These are phyloP conservation scores for Neurospora sp. DNA, from an alignment of 495 filamentous ascomycete species.

Conservation along the genomic window DNA sequence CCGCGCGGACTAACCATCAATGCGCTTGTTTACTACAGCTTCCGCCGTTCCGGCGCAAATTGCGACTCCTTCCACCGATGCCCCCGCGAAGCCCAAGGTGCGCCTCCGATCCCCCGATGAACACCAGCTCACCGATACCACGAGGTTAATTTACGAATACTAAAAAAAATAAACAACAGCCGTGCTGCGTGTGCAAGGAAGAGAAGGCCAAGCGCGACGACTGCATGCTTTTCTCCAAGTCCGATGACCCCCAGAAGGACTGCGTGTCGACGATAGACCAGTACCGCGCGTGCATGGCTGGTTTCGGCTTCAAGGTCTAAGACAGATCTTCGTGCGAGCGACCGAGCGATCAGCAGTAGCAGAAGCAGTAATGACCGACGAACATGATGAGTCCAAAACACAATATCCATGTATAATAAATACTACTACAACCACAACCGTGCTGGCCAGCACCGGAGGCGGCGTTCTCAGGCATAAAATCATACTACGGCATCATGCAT, in stretches of 20 bases:
- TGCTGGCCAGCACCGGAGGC: neutral
- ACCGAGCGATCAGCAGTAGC: neutral
- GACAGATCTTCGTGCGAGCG: neutral
- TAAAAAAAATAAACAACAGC: conserved; percentile 38
- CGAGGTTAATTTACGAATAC: neutral
- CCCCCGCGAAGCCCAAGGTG: conserved; percentile 38
- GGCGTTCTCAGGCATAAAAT: neutral
- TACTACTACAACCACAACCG: neutral
- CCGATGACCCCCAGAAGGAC: conserved; percentile 63
- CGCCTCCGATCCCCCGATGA: conserved; percentile 1
- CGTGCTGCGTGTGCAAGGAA: conserved; percentile 93
- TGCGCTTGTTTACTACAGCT: conserved; percentile 10
- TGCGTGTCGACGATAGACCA: conserved; percentile 72
- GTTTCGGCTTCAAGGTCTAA: conserved; percentile 79
- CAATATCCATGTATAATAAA: neutral
- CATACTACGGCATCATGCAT: neutral
- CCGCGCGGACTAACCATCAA: neutral
- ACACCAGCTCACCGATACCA: neutral
- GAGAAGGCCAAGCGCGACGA: conserved; percentile 91
- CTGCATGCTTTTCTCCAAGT: conserved; percentile 93
- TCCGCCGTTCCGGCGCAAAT: conserved; percentile 17
- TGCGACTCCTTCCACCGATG: conserved; percentile 11
- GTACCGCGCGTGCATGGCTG: conserved; percentile 87
- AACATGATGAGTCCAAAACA: neutral
- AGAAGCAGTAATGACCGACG: neutral